These are phyloP conservation scores for Myxozyma melibiosi DNA, from an alignment of 805 yeast genomes.

Conservation along the genomic window DNA sequence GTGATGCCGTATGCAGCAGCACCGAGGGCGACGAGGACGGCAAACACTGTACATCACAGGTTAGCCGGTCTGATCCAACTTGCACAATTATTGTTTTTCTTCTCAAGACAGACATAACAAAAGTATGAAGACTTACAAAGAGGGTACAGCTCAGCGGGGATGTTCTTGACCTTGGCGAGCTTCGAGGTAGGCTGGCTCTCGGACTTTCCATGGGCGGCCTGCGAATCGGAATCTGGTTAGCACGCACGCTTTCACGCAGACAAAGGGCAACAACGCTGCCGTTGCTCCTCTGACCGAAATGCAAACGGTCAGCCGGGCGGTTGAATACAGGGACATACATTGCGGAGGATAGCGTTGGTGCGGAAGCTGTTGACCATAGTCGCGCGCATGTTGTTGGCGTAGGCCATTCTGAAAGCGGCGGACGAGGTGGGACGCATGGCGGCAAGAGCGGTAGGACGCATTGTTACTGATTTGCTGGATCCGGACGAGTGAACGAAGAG, in stretches of 20 bases:
- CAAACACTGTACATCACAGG: background rate
- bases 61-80: too few species aligned
- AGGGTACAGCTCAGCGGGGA: slow-evolving; percentile 41
- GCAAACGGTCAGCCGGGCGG: too few species aligned
- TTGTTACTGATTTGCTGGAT: background rate
- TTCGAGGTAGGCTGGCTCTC: slow-evolving; percentile 24
- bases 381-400: slow-evolving; percentile 17
- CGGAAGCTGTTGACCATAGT: slow-evolving; percentile 16
- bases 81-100: too few species aligned
- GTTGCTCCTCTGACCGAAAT: too few species aligned
- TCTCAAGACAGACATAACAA: background rate
- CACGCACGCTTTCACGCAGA: too few species aligned
- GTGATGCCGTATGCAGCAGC: slow-evolving; percentile 21
- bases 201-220: slow-evolving; percentile 26
- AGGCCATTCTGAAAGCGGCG: slow-evolving; percentile 17
- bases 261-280: too few species aligned
- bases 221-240: too few species aligned
- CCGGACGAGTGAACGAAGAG: background rate
- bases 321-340: background rate
- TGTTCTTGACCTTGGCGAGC: slow-evolving; percentile 27
- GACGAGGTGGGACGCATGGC: slow-evolving; percentile 23
- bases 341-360: slow-evolving; percentile 12
- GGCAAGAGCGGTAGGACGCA: slow-evolving; percentile 19
- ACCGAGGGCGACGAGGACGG: slow-evolving; percentile 15
- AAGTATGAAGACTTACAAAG: slow-evolving; percentile 14